Percentiles rank a stretch among this genome's conserved stretches.
Conservation (phyloP, 257 asterid genomes). For the Leonotis leonurus region DNA sequence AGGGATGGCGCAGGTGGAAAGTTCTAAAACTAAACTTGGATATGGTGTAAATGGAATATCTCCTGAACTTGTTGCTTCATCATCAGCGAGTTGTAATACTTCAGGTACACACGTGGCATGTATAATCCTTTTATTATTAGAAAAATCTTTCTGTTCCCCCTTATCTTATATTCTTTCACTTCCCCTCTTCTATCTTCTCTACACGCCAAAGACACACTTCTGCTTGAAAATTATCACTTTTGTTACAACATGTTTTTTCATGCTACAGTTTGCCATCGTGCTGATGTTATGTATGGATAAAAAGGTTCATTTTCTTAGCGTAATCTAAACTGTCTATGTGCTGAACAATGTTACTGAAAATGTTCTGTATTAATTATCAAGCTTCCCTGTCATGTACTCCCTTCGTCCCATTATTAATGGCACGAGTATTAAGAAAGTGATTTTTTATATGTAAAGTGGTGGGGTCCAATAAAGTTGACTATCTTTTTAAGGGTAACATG, state of each 20-base stretch:
- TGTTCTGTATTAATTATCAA: too few relatives aligned
- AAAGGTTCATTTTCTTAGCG: too few relatives aligned
- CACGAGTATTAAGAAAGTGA: too few relatives aligned
- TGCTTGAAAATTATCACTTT: background rate
- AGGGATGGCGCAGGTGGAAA: conserved; percentile 42
- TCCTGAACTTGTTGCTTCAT: conserved; percentile 35
- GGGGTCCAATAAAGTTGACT: too few relatives aligned
- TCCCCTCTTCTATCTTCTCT: too few relatives aligned
- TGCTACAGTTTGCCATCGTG: background rate
- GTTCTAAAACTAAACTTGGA: conserved; percentile 37
- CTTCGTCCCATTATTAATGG: too few relatives aligned
- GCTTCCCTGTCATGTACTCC: too few relatives aligned
- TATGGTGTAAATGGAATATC: conserved; percentile 37
- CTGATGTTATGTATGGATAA: too few relatives aligned
- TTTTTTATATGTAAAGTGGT: too few relatives aligned
- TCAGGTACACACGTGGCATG: conserved; percentile 36
- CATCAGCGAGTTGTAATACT: conserved; percentile 35
- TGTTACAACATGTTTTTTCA: background rate
- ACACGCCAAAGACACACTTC: background rate
- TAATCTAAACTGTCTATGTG: too few relatives aligned
- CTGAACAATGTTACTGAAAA: too few relatives aligned
- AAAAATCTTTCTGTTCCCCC: background rate
- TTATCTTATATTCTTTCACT: background rate
- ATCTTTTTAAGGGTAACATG: too few relatives aligned
- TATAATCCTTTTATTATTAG: background rate